A percentile compares a stretch with the other conserved stretches of the same genome.
phyloP scores from a whole-genome alignment of 257 asterid species.

The Rubia yunnanensis region DNA sequence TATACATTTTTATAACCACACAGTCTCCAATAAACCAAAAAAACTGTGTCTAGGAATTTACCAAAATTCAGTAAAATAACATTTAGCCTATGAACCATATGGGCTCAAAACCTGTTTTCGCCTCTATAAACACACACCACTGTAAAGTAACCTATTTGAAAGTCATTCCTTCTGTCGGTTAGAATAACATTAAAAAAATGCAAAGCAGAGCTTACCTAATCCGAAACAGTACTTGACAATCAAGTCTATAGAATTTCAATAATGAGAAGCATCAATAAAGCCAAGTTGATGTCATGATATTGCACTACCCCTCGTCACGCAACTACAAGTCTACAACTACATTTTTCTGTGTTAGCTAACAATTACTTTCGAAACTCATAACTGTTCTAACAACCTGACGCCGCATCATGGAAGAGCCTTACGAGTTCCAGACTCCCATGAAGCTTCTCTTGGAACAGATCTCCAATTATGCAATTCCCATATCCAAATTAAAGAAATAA shows the following conservation, averaged over 20 bases:
- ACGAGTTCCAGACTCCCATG: too few species aligned
- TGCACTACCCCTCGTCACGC: neutral
- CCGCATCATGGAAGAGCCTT: neutral
- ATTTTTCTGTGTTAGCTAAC: neutral
- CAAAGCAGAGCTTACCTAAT: constrained; percentile 5
- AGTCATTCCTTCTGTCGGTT: neutral
- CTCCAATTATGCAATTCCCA: neutral
- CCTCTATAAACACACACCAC: too few species aligned
- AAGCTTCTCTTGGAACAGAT: too few species aligned
- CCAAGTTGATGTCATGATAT: neutral
- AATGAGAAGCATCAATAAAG: neutral
- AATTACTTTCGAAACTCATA: neutral
- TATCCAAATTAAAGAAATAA: neutral
- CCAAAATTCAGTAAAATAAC: neutral
- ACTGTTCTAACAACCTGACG: neutral
- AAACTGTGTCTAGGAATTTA: neutral
- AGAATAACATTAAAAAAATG: neutral
- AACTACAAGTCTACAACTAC: constrained; percentile 1
- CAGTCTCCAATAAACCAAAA: neutral
- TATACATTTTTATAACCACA: neutral
- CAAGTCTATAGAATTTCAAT: too few species aligned
- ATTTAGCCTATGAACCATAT: neutral
- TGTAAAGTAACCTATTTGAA: neutral
- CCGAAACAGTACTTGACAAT: neutral
- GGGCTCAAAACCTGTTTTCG: neutral